phyloP scores from a whole-genome alignment of 257 asterid species.

The Henckelia pumila region DNA sequence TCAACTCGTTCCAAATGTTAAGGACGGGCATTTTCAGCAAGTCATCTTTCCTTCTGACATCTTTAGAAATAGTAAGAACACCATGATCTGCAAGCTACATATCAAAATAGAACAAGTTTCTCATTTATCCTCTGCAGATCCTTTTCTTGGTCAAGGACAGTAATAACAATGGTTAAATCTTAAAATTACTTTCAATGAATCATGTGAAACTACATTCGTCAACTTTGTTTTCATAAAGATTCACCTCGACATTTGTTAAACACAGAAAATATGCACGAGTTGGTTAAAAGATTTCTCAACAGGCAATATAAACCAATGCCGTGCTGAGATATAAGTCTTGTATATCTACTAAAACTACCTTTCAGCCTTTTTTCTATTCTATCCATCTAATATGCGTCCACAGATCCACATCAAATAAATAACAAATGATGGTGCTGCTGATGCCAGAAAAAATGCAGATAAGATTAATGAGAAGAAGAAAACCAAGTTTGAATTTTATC shows the following conservation, averaged over 20 bases:
- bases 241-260: background rate
- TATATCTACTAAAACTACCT: background rate
- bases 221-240: background rate
- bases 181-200: background rate
- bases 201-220: background rate
- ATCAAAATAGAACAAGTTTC: conserved; percentile 22
- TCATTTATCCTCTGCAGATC: background rate
- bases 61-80: conserved; percentile 75
- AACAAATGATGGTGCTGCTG: background rate
- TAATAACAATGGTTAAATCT: background rate
- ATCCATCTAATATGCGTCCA: background rate
- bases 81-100: conserved; percentile 64
- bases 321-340: background rate
- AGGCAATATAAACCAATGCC: background rate
- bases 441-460: background rate
- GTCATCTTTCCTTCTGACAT: conserved; percentile 54
- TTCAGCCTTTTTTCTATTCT: background rate
- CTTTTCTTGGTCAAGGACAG: too few relatives aligned
- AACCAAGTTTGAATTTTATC: conserved; percentile 11
- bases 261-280: background rate
- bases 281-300: background rate
- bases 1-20: conserved; percentile 67
- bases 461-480: conserved; percentile 9
- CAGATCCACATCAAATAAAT: background rate
- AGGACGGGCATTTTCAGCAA: conserved; percentile 37